phyloP scores from a whole-genome alignment of 2,329 filamentous ascomycete genomes.

The Neophaeococcomyces aloes region DNA sequence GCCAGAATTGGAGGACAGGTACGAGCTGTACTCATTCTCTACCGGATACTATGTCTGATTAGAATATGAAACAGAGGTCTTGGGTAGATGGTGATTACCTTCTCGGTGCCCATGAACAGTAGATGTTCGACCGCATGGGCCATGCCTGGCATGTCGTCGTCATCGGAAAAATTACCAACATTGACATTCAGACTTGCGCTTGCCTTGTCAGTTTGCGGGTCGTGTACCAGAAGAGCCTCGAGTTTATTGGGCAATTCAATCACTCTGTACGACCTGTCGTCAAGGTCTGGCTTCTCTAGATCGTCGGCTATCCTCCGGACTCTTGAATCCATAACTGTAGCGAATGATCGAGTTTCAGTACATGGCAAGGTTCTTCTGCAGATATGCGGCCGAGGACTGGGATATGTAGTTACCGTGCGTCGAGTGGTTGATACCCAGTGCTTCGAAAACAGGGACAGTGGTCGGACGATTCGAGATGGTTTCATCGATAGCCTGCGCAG shows the following conservation, averaged over 20 bases:
- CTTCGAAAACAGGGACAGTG: conserved; percentile 1
- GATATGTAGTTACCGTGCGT: not conserved
- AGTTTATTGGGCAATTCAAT: conserved; percentile 76
- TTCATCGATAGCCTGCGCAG: conserved; percentile 1
- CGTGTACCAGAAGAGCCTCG: conserved; percentile 85
- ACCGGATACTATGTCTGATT: conserved; percentile 56
- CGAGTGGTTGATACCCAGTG: not conserved
- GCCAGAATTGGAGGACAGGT: conserved; percentile 79
- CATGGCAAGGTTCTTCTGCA: not conserved
- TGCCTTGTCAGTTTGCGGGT: conserved; percentile 91
- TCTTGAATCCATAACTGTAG: conserved; percentile 19
- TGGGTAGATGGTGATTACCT: conserved; percentile 40
- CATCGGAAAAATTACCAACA: conserved; percentile 90
- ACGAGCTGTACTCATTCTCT: conserved; percentile 93
- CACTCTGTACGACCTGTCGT: conserved; percentile 80
- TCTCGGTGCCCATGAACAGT: conserved; percentile 97
- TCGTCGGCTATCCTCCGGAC: conserved; percentile 49
- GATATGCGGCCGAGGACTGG: not conserved
- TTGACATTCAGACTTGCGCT: conserved; percentile 92
- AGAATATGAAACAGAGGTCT: conserved; percentile 5
- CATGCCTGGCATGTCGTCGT: conserved; percentile 82
- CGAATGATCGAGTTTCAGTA: conserved; percentile 10
- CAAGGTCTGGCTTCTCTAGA: conserved; percentile 72
- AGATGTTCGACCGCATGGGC: conserved; percentile 94
- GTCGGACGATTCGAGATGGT: not conserved